Conservation (phyloP, 2,329 filamentous ascomycete genomes). For the Fusarium palustre region DNA sequence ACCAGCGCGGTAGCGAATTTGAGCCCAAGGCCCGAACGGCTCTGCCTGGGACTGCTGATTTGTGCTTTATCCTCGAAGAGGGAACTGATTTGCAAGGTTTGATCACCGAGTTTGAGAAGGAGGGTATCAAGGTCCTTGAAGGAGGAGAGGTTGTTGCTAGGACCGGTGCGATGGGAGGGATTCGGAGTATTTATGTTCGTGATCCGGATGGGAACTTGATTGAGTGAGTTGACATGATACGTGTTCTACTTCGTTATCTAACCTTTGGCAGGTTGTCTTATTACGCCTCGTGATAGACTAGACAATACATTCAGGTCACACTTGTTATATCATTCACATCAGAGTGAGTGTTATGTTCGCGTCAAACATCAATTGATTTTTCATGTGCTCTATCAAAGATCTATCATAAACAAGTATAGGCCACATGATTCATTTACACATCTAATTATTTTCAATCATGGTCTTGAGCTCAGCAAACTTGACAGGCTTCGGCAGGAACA, state of each 20-base stretch:
- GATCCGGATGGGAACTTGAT: conserved; percentile 73
- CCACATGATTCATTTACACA: conserved; percentile 19
- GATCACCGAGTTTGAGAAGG: conserved; percentile 54
- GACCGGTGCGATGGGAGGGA: conserved; percentile 65
- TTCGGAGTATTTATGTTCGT: conserved; percentile 69
- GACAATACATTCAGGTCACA: not conserved
- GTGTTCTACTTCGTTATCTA: accelerated
- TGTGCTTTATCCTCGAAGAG: conserved; percentile 69
- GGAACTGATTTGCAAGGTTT: conserved; percentile 59
- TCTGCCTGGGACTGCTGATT: conserved; percentile 67
- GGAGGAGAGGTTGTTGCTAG: conserved; percentile 63
- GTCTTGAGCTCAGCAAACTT: conserved; percentile 57
- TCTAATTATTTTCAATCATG: conserved; percentile 36
- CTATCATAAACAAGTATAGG: conserved; percentile 12
- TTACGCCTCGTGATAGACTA: not conserved
- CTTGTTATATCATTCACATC: no score
- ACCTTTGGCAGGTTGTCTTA: not conserved
- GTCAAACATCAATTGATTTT: not conserved
- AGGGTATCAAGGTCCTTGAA: conserved; percentile 62
- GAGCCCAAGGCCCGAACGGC: conserved; percentile 68
- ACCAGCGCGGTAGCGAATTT: conserved; percentile 68
- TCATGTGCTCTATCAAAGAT: conserved; percentile 11
- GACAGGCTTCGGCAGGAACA: conserved; percentile 65
- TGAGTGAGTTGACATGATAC: conserved; percentile 59
- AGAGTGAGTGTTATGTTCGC: not conserved